These are phyloP conservation scores for Kitagawia praeruptora DNA, from an alignment of 129 eudicot species.

Conservation along the genomic window DNA sequence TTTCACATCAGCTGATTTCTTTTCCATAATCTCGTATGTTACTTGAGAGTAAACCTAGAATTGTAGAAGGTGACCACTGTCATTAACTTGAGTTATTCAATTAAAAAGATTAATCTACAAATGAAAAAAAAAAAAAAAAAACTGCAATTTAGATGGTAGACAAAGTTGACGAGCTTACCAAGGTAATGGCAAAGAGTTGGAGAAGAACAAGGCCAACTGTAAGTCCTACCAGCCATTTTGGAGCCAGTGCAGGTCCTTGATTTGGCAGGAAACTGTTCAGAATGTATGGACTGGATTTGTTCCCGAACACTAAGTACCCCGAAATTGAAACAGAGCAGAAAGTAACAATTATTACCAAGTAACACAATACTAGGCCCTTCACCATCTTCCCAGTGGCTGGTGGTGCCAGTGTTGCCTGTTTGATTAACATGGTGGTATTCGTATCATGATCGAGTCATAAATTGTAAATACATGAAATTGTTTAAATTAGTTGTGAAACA, in stretches of 20 bases:
- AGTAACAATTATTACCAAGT: slow-evolving; percentile 38
- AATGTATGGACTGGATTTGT: slow-evolving; percentile 38
- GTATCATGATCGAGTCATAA: neutral
- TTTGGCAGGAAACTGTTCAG: slow-evolving; percentile 39
- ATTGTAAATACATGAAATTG: neutral
- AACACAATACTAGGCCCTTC: slow-evolving; percentile 44
- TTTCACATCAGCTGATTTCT: slow-evolving; percentile 45
- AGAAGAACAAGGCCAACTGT: slow-evolving; percentile 30
- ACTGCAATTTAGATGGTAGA: neutral
- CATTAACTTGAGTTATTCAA: neutral
- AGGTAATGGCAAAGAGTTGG: slow-evolving; percentile 53
- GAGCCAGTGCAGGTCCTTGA: slow-evolving; percentile 41
- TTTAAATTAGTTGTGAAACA: neutral
- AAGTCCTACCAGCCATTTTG: slow-evolving; percentile 36
- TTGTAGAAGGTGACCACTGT: neutral
- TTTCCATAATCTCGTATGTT: slow-evolving; percentile 53
- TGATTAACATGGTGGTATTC: neutral
- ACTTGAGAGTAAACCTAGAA: slow-evolving; percentile 54
- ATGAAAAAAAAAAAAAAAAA: neutral
- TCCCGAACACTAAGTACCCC: slow-evolving; percentile 49
- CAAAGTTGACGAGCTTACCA: slow-evolving; percentile 21
- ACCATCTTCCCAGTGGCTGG: slow-evolving; percentile 58
- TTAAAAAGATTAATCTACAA: neutral
- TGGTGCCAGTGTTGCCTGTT: slow-evolving; percentile 61
- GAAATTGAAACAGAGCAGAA: slow-evolving; percentile 44